A percentile compares a stretch with the other conserved stretches of the same genome.
These are phyloP conservation scores for Lagenaria siceraria DNA, from an alignment of 306 rosid genomes.

Conservation along the genomic window DNA sequence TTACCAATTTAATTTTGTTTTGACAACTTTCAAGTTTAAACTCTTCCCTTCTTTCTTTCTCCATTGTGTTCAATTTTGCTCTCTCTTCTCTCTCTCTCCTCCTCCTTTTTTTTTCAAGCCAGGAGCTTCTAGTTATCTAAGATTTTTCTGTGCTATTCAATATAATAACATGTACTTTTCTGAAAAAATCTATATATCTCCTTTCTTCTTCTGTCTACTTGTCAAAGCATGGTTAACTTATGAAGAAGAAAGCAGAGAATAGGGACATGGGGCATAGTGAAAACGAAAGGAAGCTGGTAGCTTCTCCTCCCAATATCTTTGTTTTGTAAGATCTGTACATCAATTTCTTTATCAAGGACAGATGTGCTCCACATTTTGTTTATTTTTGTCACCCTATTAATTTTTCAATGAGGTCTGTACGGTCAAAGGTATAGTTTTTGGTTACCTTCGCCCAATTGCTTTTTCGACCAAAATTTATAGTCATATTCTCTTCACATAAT, in stretches of 20 bases:
- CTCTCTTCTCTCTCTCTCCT: background rate
- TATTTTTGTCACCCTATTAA: background rate
- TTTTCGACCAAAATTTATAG: background rate
- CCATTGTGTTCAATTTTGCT: no score
- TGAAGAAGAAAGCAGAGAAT: background rate
- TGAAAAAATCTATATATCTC: background rate
- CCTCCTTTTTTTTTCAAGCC: background rate
- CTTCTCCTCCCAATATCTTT: background rate
- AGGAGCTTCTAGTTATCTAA: background rate
- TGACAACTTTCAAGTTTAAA: no score
- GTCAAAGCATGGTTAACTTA: background rate
- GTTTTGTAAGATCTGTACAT: background rate
- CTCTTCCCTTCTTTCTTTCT: no score
- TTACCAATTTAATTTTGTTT: no score
- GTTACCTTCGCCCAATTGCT: background rate
- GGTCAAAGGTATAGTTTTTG: background rate
- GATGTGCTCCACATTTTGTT: background rate
- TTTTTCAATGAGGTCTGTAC: background rate
- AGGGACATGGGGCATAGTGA: background rate
- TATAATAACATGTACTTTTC: background rate
- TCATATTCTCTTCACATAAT: background rate
- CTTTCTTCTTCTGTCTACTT: background rate
- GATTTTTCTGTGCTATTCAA: background rate
- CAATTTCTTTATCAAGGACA: background rate
- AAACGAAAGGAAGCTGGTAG: background rate